These are phyloP conservation scores for Pyrenochaeta sp. DNA, from an alignment of 2,329 filamentous ascomycete species.

Conservation along the genomic window DNA sequence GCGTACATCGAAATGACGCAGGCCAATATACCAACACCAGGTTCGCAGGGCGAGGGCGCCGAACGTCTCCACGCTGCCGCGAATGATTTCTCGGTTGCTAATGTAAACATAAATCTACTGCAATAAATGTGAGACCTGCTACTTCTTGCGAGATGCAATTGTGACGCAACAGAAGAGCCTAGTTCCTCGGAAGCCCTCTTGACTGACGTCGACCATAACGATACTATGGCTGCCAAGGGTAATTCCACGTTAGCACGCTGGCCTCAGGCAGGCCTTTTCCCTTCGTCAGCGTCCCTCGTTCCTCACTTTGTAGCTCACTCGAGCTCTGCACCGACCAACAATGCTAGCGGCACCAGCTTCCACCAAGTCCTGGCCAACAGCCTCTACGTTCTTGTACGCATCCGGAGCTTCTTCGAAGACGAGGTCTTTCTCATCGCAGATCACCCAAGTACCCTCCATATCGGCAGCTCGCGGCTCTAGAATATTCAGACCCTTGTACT, in stretches of 20 bases:
- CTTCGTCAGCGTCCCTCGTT: conserved; percentile 33
- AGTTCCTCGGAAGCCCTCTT: neutral
- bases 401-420: conserved; percentile 52
- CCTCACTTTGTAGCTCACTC: conserved; percentile 51
- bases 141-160: neutral
- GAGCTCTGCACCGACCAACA: conserved; percentile 44
- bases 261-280: neutral
- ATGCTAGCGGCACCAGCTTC: conserved; percentile 41
- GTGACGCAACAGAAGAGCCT: neutral
- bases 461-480: conserved; percentile 30
- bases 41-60: neutral
- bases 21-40: conserved; percentile 6
- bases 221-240: neutral
- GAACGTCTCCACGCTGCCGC: neutral
- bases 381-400: conserved; percentile 50
- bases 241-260: neutral
- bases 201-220: neutral
- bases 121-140: neutral
- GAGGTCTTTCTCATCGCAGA: conserved; percentile 50
- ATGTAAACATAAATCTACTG: neutral
- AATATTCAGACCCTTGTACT: conserved; percentile 45
- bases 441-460: conserved; percentile 46
- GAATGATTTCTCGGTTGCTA: neutral
- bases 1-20: conserved; percentile 14
- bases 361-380: conserved; percentile 48